phyloP scores from a whole-genome alignment of 2,329 filamentous ascomycete species.

The Zasmidium cellare region DNA sequence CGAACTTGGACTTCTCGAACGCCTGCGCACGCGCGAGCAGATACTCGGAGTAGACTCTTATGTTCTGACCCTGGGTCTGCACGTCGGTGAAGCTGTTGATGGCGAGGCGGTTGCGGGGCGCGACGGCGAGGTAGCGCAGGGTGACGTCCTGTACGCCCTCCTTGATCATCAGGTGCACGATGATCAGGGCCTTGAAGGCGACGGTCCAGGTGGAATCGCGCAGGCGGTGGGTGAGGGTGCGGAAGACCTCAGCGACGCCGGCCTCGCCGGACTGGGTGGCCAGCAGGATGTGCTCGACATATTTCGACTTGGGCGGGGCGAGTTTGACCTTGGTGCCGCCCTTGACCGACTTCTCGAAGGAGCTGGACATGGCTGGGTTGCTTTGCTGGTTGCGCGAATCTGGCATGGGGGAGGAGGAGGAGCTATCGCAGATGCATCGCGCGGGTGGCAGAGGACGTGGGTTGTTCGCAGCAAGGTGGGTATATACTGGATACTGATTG shows the following conservation, averaged over 20 bases:
- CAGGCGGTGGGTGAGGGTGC: conserved; percentile 81
- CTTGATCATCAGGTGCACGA: conserved; percentile 94
- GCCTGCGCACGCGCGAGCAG: conserved; percentile 78
- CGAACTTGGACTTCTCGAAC: conserved; percentile 79
- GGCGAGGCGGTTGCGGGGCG: conserved; percentile 73
- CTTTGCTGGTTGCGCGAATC: conserved; percentile 15
- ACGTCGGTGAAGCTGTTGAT: conserved; percentile 92
- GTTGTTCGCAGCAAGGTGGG: background rate
- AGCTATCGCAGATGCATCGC: conserved; percentile 8
- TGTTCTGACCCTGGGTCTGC: conserved; percentile 92
- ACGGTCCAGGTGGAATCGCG: conserved; percentile 99
- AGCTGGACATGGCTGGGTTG: conserved; percentile 66
- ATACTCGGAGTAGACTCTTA: conserved; percentile 87
- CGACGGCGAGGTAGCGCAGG: conserved; percentile 77
- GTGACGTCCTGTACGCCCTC: conserved; percentile 91
- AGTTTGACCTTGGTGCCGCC: conserved; percentile 94
- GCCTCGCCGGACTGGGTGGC: conserved; percentile 94
- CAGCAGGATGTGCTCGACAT: conserved; percentile 96
- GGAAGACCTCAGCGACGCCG: conserved; percentile 93
- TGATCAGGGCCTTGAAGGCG: conserved; percentile 95
- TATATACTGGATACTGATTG: background rate
- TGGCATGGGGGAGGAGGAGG: conserved; percentile 7
- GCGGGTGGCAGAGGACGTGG: background rate
- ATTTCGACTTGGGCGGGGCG: conserved; percentile 96
- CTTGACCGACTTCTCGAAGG: conserved; percentile 99